These are phyloP conservation scores for Thelonectria discophora DNA, from an alignment of 2,329 filamentous ascomycete species.

Conservation along the genomic window DNA sequence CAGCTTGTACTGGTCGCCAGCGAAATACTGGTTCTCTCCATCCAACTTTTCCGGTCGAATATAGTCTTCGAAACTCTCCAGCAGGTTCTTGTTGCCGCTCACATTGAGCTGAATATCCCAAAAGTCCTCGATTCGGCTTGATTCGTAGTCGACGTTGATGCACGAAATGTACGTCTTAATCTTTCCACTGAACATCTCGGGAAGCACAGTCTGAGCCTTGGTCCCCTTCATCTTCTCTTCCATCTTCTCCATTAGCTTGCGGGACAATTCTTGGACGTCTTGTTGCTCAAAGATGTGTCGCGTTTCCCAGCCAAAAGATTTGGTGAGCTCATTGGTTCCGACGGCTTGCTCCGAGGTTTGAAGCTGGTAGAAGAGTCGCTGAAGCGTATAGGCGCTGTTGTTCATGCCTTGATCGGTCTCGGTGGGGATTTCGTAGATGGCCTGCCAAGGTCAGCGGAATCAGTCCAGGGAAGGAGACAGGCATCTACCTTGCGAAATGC, in stretches of 20 bases:
- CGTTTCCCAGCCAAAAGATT: constrained; percentile 98
- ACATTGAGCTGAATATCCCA: constrained; percentile 99
- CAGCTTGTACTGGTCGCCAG: constrained; percentile 85
- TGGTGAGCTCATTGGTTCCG: constrained; percentile 90
- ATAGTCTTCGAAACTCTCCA: constrained; percentile 96
- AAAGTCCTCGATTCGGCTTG: constrained; percentile 93
- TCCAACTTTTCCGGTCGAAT: constrained; percentile 96
- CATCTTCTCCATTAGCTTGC: constrained; percentile 96
- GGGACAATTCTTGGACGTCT: constrained; percentile 95
- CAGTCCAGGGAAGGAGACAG: constrained; percentile 5
- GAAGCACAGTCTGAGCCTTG: constrained; percentile 85
- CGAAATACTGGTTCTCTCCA: constrained; percentile 98
- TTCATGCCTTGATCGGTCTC: constrained; percentile 80
- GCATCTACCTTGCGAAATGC: constrained; percentile 83
- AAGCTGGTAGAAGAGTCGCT: constrained; percentile 92
- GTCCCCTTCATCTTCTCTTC: constrained; percentile 99
- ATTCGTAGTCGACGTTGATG: constrained; percentile 98
- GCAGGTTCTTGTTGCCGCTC: constrained; percentile 88
- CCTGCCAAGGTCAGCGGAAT: constrained; percentile 58
- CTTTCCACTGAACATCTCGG: constrained; percentile 94
- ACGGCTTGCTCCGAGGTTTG: constrained; percentile 88
- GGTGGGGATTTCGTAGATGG: constrained; percentile 96
- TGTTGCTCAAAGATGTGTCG: constrained; percentile 98
- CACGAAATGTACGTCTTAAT: constrained; percentile 99
- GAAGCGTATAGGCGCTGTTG: constrained; percentile 93